Evolutionary conservation across 345 rosid species (phyloP).

Genomic region (Geranium rotundifolium): DNA sequence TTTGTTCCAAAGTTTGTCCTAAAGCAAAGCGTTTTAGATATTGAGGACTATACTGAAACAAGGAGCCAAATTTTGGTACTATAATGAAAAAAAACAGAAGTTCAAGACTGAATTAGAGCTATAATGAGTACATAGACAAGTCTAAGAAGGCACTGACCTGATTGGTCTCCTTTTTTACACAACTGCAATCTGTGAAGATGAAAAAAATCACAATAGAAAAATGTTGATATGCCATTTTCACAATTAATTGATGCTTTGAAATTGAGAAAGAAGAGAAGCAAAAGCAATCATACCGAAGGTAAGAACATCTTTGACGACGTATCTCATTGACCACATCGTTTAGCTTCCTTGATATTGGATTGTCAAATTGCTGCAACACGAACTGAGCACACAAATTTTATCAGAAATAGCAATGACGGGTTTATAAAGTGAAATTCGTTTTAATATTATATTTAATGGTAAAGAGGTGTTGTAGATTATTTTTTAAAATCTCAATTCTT

Average conservation of each 20-base stretch:
- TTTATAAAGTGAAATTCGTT: too few species aligned
- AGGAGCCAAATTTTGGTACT: not conserved
- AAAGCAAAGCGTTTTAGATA: too few species aligned
- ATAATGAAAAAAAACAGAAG: not conserved
- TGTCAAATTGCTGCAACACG: conserved; percentile 64
- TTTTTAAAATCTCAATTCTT: too few species aligned
- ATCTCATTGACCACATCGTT: conserved; percentile 80
- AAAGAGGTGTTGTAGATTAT: too few species aligned
- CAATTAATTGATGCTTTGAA: not conserved
- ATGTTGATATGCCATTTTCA: not conserved
- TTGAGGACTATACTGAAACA: too few species aligned
- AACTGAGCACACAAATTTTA: conserved; percentile 36
- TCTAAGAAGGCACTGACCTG: conserved; percentile 44
- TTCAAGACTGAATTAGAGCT: not conserved
- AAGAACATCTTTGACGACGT: conserved; percentile 80
- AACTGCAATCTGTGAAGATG: conserved; percentile 47
- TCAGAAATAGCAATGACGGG: conserved; percentile 2
- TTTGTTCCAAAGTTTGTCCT: too few species aligned
- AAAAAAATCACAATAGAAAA: not conserved
- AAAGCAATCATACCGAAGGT: conserved; percentile 50
- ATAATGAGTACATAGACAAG: too few species aligned
- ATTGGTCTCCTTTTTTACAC: conserved; percentile 87
- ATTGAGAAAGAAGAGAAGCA: not conserved
- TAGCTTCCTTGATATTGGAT: conserved; percentile 70
- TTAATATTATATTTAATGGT: too few species aligned